Evolutionary conservation across 441 rosid species (phyloP).

Genomic region (Jatropha podagrica): DNA sequence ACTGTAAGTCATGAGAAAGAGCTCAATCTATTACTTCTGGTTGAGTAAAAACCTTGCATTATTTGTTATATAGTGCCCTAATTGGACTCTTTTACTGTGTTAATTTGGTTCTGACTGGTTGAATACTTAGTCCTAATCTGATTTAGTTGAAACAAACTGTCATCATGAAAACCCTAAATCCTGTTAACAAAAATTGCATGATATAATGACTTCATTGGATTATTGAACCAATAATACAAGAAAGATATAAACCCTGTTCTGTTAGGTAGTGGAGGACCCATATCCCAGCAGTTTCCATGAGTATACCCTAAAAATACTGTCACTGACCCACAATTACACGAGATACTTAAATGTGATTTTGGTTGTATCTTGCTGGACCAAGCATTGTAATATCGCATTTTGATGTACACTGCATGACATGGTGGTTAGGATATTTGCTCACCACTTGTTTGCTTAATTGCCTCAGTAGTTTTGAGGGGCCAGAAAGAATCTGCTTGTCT

Average conservation of each 20-base stretch:
- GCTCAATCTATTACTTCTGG: not conserved
- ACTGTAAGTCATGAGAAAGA: slow-evolving; percentile 22
- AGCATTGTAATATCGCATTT: not conserved
- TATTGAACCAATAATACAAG: slow-evolving; percentile 31
- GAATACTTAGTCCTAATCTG: too few relatives aligned
- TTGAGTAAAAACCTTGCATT: slow-evolving; percentile 9
- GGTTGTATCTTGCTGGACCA: slow-evolving; percentile 34
- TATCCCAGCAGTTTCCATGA: slow-evolving; percentile 23
- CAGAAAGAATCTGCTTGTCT: not conserved
- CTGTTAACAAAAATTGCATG: not conserved
- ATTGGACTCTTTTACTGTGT: not conserved
- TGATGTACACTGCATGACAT: slow-evolving; percentile 4
- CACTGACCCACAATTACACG: slow-evolving; percentile 26
- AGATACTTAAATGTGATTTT: slow-evolving; percentile 24
- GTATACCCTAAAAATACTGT: slow-evolving; percentile 12
- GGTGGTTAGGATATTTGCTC: slow-evolving; percentile 22
- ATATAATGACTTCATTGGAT: slow-evolving; percentile 22
- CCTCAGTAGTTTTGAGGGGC: slow-evolving; percentile 12
- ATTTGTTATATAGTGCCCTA: not conserved
- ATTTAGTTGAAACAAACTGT: too few relatives aligned
- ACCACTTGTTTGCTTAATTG: not conserved
- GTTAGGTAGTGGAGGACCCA: slow-evolving; percentile 34
- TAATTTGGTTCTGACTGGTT: too few relatives aligned
- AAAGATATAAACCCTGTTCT: slow-evolving; percentile 17
- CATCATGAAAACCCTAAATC: not conserved